Conservation (phyloP, 345 rosid species). For the Eucalyptus microcorys region DNA sequence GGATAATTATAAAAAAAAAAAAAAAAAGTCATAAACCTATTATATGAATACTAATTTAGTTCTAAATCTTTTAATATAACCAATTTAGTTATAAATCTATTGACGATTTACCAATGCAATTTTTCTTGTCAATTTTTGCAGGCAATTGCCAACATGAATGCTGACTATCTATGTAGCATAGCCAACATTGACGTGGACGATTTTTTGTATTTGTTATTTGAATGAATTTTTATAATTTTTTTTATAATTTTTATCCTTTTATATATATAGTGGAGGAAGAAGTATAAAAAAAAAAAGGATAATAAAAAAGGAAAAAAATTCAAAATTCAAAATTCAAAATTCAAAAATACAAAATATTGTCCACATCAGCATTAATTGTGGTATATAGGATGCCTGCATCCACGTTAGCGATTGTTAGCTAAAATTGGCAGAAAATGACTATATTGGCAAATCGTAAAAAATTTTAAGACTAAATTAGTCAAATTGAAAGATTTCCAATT, state of each 20-base stretch:
- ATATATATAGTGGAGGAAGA: neutral
- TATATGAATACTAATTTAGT: neutral
- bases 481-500: too few relatives aligned
- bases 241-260: neutral
- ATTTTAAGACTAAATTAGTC: too few relatives aligned
- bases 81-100: too few relatives aligned
- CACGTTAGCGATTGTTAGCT: neutral
- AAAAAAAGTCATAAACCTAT: neutral
- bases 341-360: neutral
- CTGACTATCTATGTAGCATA: too few relatives aligned
- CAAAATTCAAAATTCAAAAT: neutral
- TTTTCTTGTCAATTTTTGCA: neutral
- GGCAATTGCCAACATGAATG: too few relatives aligned
- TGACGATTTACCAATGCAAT: too few relatives aligned
- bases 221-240: neutral
- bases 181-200: neutral
- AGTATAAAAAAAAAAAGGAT: neutral
- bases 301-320: neutral
- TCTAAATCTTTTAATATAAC: too few relatives aligned
- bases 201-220: too few relatives aligned
- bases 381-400: neutral
- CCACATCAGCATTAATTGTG: accelerated
- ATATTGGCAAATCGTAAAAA: neutral
- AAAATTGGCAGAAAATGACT: neutral
- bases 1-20: neutral